A percentile compares a stretch with the other conserved stretches of the same genome.
Evolutionary conservation across 495 filamentous ascomycete genomes (phyloP).

Genomic region (Tuber microsphaerosporum): DNA sequence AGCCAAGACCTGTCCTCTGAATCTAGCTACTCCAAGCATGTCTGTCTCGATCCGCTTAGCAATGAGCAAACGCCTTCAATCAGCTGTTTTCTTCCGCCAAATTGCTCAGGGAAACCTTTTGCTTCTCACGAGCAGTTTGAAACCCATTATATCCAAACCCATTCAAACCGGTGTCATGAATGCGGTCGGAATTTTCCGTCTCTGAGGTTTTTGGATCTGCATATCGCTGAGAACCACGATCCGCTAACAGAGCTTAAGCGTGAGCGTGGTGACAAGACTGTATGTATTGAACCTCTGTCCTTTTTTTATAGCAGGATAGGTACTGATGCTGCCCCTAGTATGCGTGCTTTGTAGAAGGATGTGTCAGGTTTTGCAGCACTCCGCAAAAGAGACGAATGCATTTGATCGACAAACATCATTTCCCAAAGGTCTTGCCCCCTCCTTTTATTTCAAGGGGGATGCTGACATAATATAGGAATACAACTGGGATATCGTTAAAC

Average conservation of each 20-base stretch:
- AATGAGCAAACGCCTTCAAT: slow-evolving; percentile 18
- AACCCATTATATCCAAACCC: slow-evolving; percentile 69
- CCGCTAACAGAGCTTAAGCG: slow-evolving; percentile 60
- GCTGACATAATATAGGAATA: slow-evolving; percentile 53
- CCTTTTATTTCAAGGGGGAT: background rate
- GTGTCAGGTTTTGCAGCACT: slow-evolving; percentile 76
- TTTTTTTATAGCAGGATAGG: background rate
- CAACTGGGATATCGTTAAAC: slow-evolving; percentile 80
- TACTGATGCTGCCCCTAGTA: slow-evolving; percentile 52
- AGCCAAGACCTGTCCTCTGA: slow-evolving; percentile 23
- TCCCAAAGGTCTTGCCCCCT: slow-evolving; percentile 55
- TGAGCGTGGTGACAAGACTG: slow-evolving; percentile 79
- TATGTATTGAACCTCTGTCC: slow-evolving; percentile 46
- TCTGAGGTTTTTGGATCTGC: slow-evolving; percentile 61
- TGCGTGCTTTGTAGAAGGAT: slow-evolving; percentile 80
- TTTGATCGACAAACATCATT: slow-evolving; percentile 88
- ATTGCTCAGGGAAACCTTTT: slow-evolving; percentile 48
- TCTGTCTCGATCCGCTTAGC: slow-evolving; percentile 5
- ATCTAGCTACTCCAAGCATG: slow-evolving; percentile 27
- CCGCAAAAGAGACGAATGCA: slow-evolving; percentile 78
- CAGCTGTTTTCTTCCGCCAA: slow-evolving; percentile 30
- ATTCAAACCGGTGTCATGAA: slow-evolving; percentile 68
- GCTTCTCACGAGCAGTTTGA: slow-evolving; percentile 75
- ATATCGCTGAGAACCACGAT: slow-evolving; percentile 92
- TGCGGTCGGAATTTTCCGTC: slow-evolving; percentile 44